Conservation (phyloP, 164 flowering plant genomes). For the Santalum album region DNA sequence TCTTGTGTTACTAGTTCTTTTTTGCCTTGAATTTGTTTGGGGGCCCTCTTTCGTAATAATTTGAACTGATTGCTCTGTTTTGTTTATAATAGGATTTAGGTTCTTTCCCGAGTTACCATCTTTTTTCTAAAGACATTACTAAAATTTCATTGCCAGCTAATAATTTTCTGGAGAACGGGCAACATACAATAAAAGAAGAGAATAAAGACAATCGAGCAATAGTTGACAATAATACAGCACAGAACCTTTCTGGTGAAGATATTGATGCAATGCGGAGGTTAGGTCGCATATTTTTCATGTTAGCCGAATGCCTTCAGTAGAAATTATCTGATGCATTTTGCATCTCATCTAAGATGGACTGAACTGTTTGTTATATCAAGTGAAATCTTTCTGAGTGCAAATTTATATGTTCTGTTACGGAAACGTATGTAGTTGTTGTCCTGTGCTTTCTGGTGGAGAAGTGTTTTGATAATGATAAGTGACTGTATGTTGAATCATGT, state of each 20-base stretch:
- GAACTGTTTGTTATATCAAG: neutral
- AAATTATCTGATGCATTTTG: neutral
- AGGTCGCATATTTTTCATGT: slow-evolving; percentile 1
- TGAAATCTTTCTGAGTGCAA: neutral
- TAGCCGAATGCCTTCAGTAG: neutral
- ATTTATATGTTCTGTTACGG: neutral
- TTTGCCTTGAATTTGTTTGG: no score
- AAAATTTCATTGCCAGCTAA: slow-evolving; percentile 13
- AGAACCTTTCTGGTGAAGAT: slow-evolving; percentile 77
- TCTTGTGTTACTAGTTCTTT: no score
- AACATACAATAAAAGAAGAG: slow-evolving; percentile 24
- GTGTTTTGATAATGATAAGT: no score
- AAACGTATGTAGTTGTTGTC: no score
- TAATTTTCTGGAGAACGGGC: slow-evolving; percentile 27
- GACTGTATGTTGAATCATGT: no score
- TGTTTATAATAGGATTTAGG: no score
- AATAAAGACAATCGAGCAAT: slow-evolving; percentile 64
- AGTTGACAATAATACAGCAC: slow-evolving; percentile 83
- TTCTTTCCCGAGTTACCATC: no score
- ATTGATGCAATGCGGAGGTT: slow-evolving; percentile 78
- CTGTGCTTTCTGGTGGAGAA: no score
- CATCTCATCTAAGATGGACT: neutral
- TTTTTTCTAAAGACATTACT: no score
- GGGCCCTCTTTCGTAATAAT: no score
- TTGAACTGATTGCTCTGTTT: no score